These are phyloP conservation scores for Selaginella moellendorffii DNA, from an alignment of 75 land plant genomes.

Conservation along the genomic window DNA sequence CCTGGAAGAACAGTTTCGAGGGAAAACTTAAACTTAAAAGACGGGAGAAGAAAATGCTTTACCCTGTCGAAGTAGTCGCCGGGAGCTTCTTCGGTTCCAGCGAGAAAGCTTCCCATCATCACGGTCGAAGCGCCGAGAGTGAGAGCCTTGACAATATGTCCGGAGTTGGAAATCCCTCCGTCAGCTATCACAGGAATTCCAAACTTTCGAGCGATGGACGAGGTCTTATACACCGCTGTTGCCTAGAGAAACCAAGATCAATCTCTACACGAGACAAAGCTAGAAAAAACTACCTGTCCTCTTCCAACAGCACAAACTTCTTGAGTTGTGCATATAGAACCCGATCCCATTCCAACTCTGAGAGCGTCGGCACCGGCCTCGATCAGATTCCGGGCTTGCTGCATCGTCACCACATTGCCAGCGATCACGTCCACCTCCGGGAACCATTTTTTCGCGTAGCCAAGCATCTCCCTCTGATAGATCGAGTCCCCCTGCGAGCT, in stretches of 20 bases:
- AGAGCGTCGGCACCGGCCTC: slow-evolving; percentile 86
- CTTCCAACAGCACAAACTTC: slow-evolving; percentile 98
- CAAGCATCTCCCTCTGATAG: slow-evolving; percentile 90
- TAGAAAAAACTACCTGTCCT: slow-evolving; percentile 56
- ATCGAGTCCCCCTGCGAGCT: slow-evolving; percentile 94
- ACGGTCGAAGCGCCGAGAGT: slow-evolving; percentile 87
- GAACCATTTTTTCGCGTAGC: slow-evolving; percentile 46
- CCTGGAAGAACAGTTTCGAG: slow-evolving; percentile 29
- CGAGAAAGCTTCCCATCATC: slow-evolving; percentile 98
- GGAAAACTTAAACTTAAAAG: neutral
- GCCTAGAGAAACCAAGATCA: slow-evolving; percentile 31
- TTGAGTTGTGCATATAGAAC: slow-evolving; percentile 96
- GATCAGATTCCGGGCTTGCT: slow-evolving; percentile 78
- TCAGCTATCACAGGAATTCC: slow-evolving; percentile 91
- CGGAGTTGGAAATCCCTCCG: slow-evolving; percentile 93
- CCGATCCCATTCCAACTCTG: slow-evolving; percentile 99
- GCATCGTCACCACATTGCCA: slow-evolving; percentile 65
- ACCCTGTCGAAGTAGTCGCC: slow-evolving; percentile 57
- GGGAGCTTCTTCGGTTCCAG: slow-evolving; percentile 89
- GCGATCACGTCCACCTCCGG: slow-evolving; percentile 78
- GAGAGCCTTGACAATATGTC: slow-evolving; percentile 93
- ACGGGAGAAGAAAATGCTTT: too few relatives aligned
- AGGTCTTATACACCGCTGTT: slow-evolving; percentile 90
- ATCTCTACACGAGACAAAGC: neutral
- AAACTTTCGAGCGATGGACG: slow-evolving; percentile 44